Percentiles rank a stretch among this genome's conserved stretches.
phyloP scores from a whole-genome alignment of 345 rosid species.

The Moricandia moricandioides region DNA sequence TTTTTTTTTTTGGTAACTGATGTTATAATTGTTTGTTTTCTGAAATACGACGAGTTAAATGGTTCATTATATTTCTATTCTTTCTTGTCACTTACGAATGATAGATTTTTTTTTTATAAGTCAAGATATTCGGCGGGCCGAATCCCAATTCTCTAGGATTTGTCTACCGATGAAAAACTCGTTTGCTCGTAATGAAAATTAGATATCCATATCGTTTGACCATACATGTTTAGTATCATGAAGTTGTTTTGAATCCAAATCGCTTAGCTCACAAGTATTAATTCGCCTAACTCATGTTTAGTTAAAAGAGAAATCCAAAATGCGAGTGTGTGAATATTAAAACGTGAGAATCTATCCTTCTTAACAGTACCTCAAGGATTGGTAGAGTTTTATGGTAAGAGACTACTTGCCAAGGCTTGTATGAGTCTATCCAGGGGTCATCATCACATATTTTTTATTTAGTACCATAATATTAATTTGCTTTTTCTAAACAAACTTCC shows the following conservation, averaged over 20 bases:
- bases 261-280: too few species aligned
- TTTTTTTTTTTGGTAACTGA: not conserved
- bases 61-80: not conserved
- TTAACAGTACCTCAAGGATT: not conserved
- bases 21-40: not conserved
- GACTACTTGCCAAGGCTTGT: not conserved
- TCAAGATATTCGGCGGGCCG: too few species aligned
- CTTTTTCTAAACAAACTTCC: not conserved
- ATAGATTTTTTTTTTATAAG: too few species aligned
- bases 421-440: not conserved
- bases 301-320: too few species aligned
- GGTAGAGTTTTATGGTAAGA: not conserved
- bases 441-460: not conserved
- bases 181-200: too few species aligned
- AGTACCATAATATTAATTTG: not conserved
- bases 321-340: not conserved
- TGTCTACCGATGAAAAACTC: too few species aligned
- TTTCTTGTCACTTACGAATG: not conserved
- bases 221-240: too few species aligned
- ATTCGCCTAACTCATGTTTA: too few species aligned
- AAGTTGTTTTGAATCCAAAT: too few species aligned
- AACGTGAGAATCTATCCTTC: not conserved
- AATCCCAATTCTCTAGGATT: too few species aligned
- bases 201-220: too few species aligned
- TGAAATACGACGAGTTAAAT: not conserved